phyloP scores from a whole-genome alignment of 306 rosid genomes.

The Cicer pinnatifidum region DNA sequence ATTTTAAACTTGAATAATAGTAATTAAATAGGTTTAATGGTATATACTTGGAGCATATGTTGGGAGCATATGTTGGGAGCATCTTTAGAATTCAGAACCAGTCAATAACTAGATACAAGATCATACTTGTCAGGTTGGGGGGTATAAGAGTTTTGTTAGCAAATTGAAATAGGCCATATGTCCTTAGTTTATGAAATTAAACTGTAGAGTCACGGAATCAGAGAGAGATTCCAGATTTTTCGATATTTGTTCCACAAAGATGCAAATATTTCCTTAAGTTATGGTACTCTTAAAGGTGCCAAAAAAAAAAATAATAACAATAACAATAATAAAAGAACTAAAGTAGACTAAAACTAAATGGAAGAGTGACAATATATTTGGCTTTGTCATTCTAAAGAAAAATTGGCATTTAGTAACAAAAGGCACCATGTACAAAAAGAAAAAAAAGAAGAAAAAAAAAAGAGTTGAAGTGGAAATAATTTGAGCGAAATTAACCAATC shows the following conservation, averaged over 20 bases:
- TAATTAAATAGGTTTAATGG: background rate
- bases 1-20: background rate
- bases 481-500: too few species aligned
- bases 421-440: too few species aligned
- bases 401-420: background rate
- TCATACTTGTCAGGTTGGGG: background rate
- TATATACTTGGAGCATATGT: background rate
- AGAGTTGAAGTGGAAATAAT: too few species aligned
- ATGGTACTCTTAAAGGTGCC: conserved; percentile 2
- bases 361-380: background rate
- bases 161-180: background rate
- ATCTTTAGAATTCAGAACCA: background rate
- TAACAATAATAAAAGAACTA: background rate
- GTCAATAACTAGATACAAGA: conserved; percentile 15
- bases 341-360: background rate
- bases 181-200: background rate
- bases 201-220: conserved; percentile 27
- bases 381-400: background rate
- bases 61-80: conserved; percentile 24
- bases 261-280: conserved; percentile 9
- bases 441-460: too few species aligned
- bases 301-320: background rate
- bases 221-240: background rate
- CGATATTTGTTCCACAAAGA: conserved; percentile 27
- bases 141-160: background rate